These are phyloP conservation scores for Nissolia schottii DNA, from an alignment of 306 rosid genomes.

Conservation along the genomic window DNA sequence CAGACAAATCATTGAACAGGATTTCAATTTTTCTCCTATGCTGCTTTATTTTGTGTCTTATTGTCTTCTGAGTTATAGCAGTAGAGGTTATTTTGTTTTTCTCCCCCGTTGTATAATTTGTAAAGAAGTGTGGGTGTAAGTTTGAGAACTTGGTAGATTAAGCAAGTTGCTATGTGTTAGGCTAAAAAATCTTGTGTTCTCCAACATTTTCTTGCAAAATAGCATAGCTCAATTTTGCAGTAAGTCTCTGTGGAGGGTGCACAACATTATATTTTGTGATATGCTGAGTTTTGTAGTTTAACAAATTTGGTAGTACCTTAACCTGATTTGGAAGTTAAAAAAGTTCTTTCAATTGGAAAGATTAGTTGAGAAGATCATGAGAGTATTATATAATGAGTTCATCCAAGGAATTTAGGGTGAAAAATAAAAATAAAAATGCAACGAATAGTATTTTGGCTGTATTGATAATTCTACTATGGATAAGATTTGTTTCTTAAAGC, in stretches of 20 bases:
- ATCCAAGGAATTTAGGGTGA: neutral
- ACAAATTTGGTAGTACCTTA: neutral
- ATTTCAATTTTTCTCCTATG: conserved; percentile 75
- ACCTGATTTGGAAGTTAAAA: neutral
- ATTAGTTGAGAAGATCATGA: neutral
- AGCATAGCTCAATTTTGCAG: neutral
- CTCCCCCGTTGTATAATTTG: conserved; percentile 34
- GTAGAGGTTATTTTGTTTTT: conserved; percentile 23
- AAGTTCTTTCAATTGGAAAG: neutral
- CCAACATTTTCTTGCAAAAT: neutral
- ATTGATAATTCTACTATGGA: neutral
- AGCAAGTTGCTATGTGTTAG: neutral
- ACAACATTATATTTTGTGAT: neutral
- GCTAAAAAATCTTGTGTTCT: neutral
- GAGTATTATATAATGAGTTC: neutral
- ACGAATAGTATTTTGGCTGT: too few relatives aligned
- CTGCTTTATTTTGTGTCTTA: conserved; percentile 70
- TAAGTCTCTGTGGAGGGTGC: neutral
- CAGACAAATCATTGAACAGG: conserved; percentile 76
- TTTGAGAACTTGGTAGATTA: neutral
- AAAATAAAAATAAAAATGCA: neutral
- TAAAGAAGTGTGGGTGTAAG: conserved; percentile 11
- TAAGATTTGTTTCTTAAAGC: neutral
- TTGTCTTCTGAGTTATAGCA: conserved; percentile 54
- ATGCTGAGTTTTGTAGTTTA: neutral